Conservation (phyloP, 2,329 filamentous ascomycete species). For the Chaetomiaceae sp. region DNA sequence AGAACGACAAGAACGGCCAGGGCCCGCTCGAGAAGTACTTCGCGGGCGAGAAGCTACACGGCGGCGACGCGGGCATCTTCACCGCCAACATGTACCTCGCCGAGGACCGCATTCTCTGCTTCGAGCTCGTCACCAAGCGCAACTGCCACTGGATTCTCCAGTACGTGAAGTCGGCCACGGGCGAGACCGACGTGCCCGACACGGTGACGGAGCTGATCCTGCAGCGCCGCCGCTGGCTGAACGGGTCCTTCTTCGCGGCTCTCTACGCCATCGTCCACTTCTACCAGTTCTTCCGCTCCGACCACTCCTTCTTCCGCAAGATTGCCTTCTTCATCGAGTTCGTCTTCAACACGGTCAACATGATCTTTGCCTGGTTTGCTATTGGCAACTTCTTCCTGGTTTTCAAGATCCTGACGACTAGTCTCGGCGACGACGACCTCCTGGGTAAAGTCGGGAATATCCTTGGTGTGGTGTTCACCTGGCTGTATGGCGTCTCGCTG, state of each 20-base stretch:
- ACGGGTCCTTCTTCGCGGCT: constrained; percentile 96
- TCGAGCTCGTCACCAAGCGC: constrained; percentile 94
- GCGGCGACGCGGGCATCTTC: constrained; percentile 88
- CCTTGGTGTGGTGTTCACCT: constrained; percentile 86
- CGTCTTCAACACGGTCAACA: constrained; percentile 87
- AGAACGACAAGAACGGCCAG: constrained; percentile 92
- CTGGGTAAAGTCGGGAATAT: constrained; percentile 73
- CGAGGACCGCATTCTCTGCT: constrained; percentile 97
- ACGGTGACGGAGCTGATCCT: constrained; percentile 91
- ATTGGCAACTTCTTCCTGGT: constrained; percentile 99
- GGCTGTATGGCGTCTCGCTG: constrained; percentile 86
- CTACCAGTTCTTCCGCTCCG: constrained; percentile 90
- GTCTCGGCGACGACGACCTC: constrained; percentile 62
- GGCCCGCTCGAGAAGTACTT: constrained; percentile 97
- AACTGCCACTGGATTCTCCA: constrained; percentile 97
- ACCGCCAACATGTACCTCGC: constrained; percentile 99
- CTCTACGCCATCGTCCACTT: constrained; percentile 94
- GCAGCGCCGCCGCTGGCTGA: constrained; percentile 93
- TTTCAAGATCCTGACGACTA: constrained; percentile 91
- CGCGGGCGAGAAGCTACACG: constrained; percentile 91
- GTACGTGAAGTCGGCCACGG: constrained; percentile 95
- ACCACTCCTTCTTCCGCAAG: constrained; percentile 82
- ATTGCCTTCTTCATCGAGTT: constrained; percentile 89
- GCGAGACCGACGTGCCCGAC: constrained; percentile 95
- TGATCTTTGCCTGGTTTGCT: constrained; percentile 98